Conservation (phyloP, 2,329 filamentous ascomycete genomes). For the Scleromitrula shiraiana region DNA sequence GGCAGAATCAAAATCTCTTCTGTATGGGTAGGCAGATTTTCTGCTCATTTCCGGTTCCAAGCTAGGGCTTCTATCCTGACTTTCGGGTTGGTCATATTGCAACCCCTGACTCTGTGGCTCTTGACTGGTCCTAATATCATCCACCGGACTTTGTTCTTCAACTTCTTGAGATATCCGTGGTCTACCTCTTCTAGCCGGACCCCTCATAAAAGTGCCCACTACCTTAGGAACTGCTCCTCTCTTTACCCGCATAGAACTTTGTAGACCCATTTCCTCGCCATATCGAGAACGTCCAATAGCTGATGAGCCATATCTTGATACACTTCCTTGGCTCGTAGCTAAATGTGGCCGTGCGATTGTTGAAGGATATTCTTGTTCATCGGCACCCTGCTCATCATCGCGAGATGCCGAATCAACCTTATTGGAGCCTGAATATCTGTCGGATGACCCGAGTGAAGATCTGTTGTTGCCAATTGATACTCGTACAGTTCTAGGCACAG, state of each 20-base stretch:
- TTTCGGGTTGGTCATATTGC: slow-evolving; percentile 18
- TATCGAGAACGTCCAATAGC: slow-evolving; percentile 43
- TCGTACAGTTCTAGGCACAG: slow-evolving; percentile 24
- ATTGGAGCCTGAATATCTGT: slow-evolving; percentile 18
- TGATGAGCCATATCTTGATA: slow-evolving; percentile 42
- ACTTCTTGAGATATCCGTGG: slow-evolving; percentile 43
- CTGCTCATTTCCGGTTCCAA: slow-evolving; percentile 18
- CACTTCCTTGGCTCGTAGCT: slow-evolving; percentile 42
- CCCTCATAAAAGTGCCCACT: slow-evolving; percentile 70
- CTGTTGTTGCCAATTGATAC: slow-evolving; percentile 23
- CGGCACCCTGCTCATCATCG: slow-evolving; percentile 18
- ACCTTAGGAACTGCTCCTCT: slow-evolving; percentile 56
- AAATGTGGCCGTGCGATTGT: slow-evolving; percentile 42
- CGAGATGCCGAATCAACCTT: slow-evolving; percentile 20
- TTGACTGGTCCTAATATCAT: slow-evolving; percentile 29
- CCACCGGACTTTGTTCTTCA: slow-evolving; percentile 34
- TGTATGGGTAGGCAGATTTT: neutral
- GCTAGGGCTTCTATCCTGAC: slow-evolving; percentile 24
- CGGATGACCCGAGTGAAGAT: slow-evolving; percentile 25
- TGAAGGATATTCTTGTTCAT: slow-evolving; percentile 31
- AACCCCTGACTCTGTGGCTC: slow-evolving; percentile 25
- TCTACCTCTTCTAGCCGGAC: slow-evolving; percentile 68
- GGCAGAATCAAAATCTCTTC: slow-evolving; percentile 39
- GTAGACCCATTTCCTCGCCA: slow-evolving; percentile 57
- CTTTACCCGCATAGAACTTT: slow-evolving; percentile 71